Evolutionary conservation across 192 early-diverging fungal genomes (phyloP).

Genomic region (Endogone sp.): DNA sequence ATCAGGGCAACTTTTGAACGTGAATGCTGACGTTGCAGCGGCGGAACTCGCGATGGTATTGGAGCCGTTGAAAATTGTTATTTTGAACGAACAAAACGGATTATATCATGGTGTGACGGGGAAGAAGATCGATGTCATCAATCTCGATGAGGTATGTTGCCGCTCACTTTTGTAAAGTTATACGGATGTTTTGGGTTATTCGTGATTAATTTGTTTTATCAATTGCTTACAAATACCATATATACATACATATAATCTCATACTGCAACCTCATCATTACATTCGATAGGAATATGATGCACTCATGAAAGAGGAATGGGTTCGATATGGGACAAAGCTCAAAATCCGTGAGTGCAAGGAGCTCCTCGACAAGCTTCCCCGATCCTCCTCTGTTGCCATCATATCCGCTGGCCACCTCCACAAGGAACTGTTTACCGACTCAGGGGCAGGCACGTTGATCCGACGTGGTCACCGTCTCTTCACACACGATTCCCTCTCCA

Average conservation of each 20-base stretch:
- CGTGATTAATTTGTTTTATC: too few relatives aligned
- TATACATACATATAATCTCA: too few relatives aligned
- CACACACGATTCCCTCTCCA: constrained; percentile 58
- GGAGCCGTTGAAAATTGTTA: constrained; percentile 97
- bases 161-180: too few relatives aligned
- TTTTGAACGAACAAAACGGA: constrained; percentile 97
- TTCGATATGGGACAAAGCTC: constrained; percentile 95
- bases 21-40: constrained; percentile 98
- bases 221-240: too few relatives aligned
- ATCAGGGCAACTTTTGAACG: constrained; percentile 95
- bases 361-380: constrained; percentile 90
- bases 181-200: too few relatives aligned
- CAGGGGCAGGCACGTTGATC: constrained; percentile 95
- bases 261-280: background rate
- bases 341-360: constrained; percentile 98
- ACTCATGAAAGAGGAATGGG: constrained; percentile 93
- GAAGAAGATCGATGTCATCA: constrained; percentile 96
- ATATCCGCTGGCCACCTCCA: constrained; percentile 98
- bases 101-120: constrained; percentile 91
- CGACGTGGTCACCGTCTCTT: constrained; percentile 92
- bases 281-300: constrained; percentile 86
- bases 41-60: constrained; percentile 94
- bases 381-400: constrained; percentile 98
- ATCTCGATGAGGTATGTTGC: constrained; percentile 84
- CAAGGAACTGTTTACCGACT: constrained; percentile 99